Evolutionary conservation across 306 rosid species (phyloP), one percentile per base, ranked within the genome.

Genomic region (Cicer arietinum): DNA sequence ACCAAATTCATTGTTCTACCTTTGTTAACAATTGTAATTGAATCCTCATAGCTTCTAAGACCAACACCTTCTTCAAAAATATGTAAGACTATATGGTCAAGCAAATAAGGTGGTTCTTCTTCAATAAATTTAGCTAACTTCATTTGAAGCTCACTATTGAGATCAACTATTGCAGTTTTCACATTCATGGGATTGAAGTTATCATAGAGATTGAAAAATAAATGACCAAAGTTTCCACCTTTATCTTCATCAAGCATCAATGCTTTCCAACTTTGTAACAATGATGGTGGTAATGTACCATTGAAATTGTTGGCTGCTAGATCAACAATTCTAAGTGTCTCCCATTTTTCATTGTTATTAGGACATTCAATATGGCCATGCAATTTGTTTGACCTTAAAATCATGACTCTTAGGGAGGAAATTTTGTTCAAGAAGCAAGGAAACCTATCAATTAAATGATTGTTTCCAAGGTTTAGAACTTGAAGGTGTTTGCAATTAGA

Each of bases 321-420:
- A 57, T 79, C 83, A 57, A 79, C 79, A 46, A 79, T 79, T 7
- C 73, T 79, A 73, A 79, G 69, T 73, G 68, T 79, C 40, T 73
- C 44, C 5, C 75, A 89, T 54, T 41, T 0, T 6, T 0, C 78
- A 41, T 68, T 68, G 83, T 5, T 44, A 37, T 75, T 20, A 54
- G 13, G 79, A 44, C 83, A 80, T 79, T 5, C 35, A 0, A 5
- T 81, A 81, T 16, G 54, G 50, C 75, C 75, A 46, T 10, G 0
- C 48, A 52, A 13, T 10, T 7, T 13, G 78, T 74, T 1, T 10
- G 73, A 45, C 75, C 83, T 73, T 14, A 79, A 66, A 66, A 65
- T 63, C 17, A 79, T 12, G 39, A 79, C 67, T 46, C 75, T 4
- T 0, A 73, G 39, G 16, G 69, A 65, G 46, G 83, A 46, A 46